Conservation (phyloP, 2,329 filamentous ascomycete genomes). For the Sarocladium strictum region DNA sequence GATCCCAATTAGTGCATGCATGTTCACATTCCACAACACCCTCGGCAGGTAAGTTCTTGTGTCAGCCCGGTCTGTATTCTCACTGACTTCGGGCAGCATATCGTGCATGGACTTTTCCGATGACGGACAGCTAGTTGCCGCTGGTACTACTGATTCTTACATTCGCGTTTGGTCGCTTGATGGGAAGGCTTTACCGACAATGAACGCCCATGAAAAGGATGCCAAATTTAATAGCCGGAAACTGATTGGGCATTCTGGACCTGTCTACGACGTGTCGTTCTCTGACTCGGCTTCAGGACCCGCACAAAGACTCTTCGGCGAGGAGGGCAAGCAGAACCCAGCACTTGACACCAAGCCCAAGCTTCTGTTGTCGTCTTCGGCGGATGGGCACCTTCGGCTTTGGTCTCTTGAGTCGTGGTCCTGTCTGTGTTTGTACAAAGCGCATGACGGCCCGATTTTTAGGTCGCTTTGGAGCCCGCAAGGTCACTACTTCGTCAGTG, state of each 20-base stretch:
- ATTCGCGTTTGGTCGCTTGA: slow-evolving; percentile 92
- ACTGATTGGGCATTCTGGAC: slow-evolving; percentile 83
- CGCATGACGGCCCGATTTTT: slow-evolving; percentile 85
- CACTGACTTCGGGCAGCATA: slow-evolving; percentile 45
- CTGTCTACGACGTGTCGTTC: slow-evolving; percentile 86
- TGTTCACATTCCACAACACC: slow-evolving; percentile 98
- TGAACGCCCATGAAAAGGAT: slow-evolving; percentile 52
- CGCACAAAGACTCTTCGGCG: slow-evolving; percentile 43
- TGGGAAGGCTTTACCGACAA: slow-evolving; percentile 70
- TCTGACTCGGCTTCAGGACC: slow-evolving; percentile 61
- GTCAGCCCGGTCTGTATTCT: background rate
- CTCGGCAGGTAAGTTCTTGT: slow-evolving; percentile 64
- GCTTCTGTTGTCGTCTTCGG: slow-evolving; percentile 79
- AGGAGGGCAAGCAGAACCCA: slow-evolving; percentile 34
- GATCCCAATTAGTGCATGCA: slow-evolving; percentile 80
- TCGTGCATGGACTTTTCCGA: slow-evolving; percentile 96
- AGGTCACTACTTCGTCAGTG: slow-evolving; percentile 89
- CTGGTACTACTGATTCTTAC: slow-evolving; percentile 88
- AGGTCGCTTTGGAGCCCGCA: slow-evolving; percentile 86
- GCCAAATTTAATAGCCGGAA: slow-evolving; percentile 58
- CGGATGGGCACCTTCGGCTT: slow-evolving; percentile 80
- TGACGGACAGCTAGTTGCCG: slow-evolving; percentile 80
- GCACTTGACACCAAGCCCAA: slow-evolving; percentile 54
- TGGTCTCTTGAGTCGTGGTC: slow-evolving; percentile 92
- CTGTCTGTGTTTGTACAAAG: slow-evolving; percentile 91